Evolutionary conservation across 2,329 filamentous ascomycete genomes (phyloP).

Genomic region (Diaporthe longicolla): DNA sequence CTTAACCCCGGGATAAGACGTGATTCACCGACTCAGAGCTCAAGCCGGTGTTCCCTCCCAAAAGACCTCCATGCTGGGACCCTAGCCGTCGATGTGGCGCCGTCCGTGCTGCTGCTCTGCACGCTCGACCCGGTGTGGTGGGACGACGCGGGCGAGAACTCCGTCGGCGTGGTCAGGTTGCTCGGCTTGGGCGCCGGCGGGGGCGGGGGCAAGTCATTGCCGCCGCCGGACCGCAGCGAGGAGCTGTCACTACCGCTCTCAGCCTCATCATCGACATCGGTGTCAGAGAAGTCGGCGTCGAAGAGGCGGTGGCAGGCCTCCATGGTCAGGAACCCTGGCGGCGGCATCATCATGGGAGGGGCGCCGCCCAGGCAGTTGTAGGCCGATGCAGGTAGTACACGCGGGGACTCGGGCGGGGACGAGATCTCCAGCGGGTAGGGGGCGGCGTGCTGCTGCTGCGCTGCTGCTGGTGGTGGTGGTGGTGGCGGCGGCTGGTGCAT

Average conservation of each 20-base stretch:
- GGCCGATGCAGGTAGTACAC: background rate
- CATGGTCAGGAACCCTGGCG: background rate
- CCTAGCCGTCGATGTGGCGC: background rate
- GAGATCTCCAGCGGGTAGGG: conserved; percentile 19
- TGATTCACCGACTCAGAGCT: too few relatives aligned
- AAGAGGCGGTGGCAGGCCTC: conserved; percentile 1
- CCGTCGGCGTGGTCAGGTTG: conserved; percentile 41
- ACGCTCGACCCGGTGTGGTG: conserved; percentile 34
- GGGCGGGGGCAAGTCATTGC: background rate
- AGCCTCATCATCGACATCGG: background rate
- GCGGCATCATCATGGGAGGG: background rate
- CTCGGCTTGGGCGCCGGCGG: conserved; percentile 35
- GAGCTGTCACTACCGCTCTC: background rate
- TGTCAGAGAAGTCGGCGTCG: background rate
- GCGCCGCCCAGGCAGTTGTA: conserved; percentile 18
- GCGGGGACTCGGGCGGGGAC: conserved; percentile 5
- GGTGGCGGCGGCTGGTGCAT: too few relatives aligned
- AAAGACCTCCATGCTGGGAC: background rate
- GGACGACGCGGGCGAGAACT: conserved; percentile 38
- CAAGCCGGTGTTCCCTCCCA: background rate
- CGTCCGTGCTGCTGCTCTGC: conserved; percentile 13
- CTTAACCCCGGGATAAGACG: background rate
- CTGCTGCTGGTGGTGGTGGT: too few relatives aligned
- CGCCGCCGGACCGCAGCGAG: background rate
- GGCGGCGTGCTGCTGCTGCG: background rate